Percentiles rank a stretch among this genome's conserved stretches.
These are phyloP conservation scores for Pestalotiopsis sp. DNA, from an alignment of 2,329 filamentous ascomycete genomes.

Conservation along the genomic window DNA sequence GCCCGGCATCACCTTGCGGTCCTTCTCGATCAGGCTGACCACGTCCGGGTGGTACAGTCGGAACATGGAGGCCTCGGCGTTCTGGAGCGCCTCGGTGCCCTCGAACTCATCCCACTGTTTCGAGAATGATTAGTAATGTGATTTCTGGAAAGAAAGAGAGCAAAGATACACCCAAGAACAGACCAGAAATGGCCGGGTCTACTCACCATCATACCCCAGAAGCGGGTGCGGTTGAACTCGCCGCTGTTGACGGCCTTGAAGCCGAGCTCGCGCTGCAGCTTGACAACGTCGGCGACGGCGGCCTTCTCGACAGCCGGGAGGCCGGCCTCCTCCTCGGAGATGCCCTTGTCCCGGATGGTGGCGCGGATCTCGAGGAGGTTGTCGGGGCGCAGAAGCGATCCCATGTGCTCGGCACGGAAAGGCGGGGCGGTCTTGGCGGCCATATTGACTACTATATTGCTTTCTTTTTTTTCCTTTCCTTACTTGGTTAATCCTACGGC, in stretches of 20 bases:
- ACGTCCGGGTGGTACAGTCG: constrained; percentile 58
- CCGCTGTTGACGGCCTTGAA: constrained; percentile 71
- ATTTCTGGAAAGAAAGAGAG: no score
- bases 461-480: no score
- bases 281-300: constrained; percentile 67
- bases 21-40: constrained; percentile 54
- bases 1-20: constrained; percentile 57
- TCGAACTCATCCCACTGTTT: constrained; percentile 54
- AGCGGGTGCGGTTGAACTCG: constrained; percentile 63
- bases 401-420: constrained; percentile 77
- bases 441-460: background rate
- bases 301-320: constrained; percentile 65
- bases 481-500: background rate
- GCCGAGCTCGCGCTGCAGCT: constrained; percentile 68
- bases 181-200: background rate
- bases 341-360: constrained; percentile 58
- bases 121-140: background rate
- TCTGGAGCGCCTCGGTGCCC: constrained; percentile 49
- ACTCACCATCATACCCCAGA: constrained; percentile 49
- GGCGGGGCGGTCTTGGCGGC: constrained; percentile 41
- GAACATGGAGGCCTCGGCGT: constrained; percentile 55
- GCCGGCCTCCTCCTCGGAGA: constrained; percentile 53
- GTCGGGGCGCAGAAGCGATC: constrained; percentile 72
- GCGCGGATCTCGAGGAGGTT: constrained; percentile 64
- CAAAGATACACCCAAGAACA: no score